Percentiles rank a stretch among this genome's conserved stretches.
Evolutionary conservation across 2,329 filamentous ascomycete genomes (phyloP).

Genomic region (Diplodia sapinea): DNA sequence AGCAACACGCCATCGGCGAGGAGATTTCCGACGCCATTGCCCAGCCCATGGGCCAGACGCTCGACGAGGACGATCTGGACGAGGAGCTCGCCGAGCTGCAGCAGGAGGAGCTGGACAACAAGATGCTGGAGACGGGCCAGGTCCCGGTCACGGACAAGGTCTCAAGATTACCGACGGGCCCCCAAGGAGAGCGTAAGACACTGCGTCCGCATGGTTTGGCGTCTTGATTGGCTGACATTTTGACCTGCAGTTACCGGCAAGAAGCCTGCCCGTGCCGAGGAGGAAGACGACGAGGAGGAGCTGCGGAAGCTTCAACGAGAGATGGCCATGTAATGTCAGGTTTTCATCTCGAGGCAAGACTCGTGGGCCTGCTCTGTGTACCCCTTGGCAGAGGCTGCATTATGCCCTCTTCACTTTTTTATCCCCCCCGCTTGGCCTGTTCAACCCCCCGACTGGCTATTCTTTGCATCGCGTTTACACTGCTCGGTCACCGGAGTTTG

Average conservation of each 20-base stretch:
- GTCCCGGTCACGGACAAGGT: conserved; percentile 82
- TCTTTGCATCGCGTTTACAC: conserved; percentile 3
- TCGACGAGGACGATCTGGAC: conserved; percentile 88
- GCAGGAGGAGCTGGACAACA: conserved; percentile 90
- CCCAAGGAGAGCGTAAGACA: conserved; percentile 74
- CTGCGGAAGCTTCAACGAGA: conserved; percentile 91
- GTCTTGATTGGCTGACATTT: neutral
- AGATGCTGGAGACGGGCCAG: conserved; percentile 87
- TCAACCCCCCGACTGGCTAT: neutral
- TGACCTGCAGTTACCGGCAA: conserved; percentile 51
- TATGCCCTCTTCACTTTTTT: neutral
- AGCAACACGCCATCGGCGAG: conserved; percentile 91
- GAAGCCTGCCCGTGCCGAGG: conserved; percentile 60
- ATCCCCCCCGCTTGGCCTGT: neutral
- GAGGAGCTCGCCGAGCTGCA: conserved; percentile 84
- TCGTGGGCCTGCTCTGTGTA: neutral
- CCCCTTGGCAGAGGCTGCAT: neutral
- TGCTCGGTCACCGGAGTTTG: conserved; percentile 22
- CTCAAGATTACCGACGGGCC: conserved; percentile 75
- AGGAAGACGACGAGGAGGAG: conserved; percentile 96
- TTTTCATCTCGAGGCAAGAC: neutral
- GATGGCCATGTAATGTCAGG: conserved; percentile 79
- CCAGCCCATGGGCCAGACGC: conserved; percentile 67
- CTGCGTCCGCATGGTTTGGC: neutral
- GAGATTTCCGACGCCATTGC: conserved; percentile 90